Conservation (phyloP, 2,329 filamentous ascomycete species). For the Chaetoscypha palmicola region DNA sequence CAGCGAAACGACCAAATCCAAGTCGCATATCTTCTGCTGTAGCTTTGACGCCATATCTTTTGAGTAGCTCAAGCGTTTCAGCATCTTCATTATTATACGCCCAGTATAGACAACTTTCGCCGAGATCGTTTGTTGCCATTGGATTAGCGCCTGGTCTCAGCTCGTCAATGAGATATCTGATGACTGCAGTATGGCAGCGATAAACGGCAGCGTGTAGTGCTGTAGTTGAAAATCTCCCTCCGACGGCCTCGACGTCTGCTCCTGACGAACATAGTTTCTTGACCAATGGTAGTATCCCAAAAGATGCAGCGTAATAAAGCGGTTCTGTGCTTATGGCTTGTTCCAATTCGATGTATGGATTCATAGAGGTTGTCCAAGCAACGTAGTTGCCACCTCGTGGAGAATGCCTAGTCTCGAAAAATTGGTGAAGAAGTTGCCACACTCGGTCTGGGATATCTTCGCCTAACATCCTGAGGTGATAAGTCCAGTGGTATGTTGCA, state of each 20-base stretch:
- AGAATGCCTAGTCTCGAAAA: background rate
- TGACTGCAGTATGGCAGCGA: background rate
- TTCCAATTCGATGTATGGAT: background rate
- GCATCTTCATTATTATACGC: background rate
- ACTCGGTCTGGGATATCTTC: background rate
- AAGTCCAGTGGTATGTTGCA: background rate
- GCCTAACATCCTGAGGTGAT: background rate
- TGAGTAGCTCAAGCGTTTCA: background rate
- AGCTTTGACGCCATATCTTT: background rate
- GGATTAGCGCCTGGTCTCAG: background rate
- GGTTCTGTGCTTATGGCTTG: background rate
- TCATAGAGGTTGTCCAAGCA: background rate
- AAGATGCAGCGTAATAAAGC: conserved; percentile 3
- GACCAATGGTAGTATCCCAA: background rate
- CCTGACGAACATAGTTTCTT: background rate
- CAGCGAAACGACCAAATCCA: too few species aligned
- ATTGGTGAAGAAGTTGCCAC: background rate
- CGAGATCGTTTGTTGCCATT: background rate
- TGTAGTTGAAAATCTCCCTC: background rate
- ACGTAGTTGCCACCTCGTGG: background rate
- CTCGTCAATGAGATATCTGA: background rate
- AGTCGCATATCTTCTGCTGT: too few species aligned
- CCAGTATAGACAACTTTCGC: background rate
- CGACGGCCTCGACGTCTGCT: background rate
- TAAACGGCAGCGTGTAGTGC: conserved; percentile 1